phyloP scores from a whole-genome alignment of 2,329 filamentous ascomycete species.

The Verticillium dahliae region DNA sequence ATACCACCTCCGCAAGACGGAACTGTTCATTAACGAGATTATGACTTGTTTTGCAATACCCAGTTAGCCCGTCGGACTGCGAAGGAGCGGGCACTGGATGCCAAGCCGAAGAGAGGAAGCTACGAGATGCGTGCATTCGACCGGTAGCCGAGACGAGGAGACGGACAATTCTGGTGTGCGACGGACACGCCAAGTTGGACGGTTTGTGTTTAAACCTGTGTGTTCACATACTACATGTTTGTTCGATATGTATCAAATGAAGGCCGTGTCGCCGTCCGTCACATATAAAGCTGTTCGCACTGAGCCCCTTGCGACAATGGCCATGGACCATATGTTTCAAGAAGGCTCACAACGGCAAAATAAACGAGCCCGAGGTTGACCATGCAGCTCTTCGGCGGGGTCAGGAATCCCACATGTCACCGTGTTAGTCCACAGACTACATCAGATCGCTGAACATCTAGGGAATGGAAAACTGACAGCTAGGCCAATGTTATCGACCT shows the following conservation, averaged over 20 bases:
- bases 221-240: not conserved
- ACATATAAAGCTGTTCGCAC: no score
- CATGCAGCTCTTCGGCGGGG: no score
- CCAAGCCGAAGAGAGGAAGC: not conserved
- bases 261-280: no score
- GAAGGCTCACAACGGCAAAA: no score
- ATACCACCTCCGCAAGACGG: slow-evolving; percentile 13
- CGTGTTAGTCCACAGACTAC: no score
- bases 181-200: not conserved
- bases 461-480: no score
- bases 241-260: not conserved
- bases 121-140: not conserved
- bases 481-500: no score
- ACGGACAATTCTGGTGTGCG: not conserved
- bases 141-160: not conserved
- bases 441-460: no score
- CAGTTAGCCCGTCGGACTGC: not conserved
- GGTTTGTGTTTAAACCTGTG: not conserved
- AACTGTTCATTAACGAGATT: slow-evolving; percentile 12
- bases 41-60: slow-evolving; percentile 4
- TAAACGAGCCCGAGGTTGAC: no score
- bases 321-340: not conserved
- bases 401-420: no score
- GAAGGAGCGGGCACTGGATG: not conserved
- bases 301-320: not conserved